These are phyloP conservation scores for Flaveria linearis DNA, from an alignment of 129 eudicot genomes.

Conservation along the genomic window DNA sequence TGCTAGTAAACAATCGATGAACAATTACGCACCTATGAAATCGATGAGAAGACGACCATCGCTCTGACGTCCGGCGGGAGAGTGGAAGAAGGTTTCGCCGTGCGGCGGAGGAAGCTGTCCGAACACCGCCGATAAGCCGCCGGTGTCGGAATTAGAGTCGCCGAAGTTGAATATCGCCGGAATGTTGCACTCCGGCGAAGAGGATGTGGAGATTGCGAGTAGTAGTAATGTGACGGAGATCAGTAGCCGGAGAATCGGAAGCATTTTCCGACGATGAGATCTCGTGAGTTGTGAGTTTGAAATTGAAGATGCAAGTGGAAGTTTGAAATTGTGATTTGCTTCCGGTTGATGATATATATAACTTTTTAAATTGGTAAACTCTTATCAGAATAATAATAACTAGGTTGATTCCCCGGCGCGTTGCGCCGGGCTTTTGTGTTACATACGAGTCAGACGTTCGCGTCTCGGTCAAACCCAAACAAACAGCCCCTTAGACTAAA, in stretches of 20 bases:
- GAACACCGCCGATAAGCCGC: slow-evolving; percentile 43
- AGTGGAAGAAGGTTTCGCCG: slow-evolving; percentile 47
- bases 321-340: background rate
- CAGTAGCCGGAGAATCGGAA: slow-evolving; percentile 3
- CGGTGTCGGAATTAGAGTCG: slow-evolving; percentile 62
- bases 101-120: slow-evolving; percentile 45
- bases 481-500: too few species aligned
- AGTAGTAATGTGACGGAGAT: slow-evolving; percentile 24
- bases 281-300: background rate
- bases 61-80: slow-evolving; percentile 41
- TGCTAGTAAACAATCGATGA: background rate
- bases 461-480: too few species aligned
- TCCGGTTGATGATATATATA: too few species aligned
- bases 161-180: slow-evolving; percentile 57
- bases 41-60: slow-evolving; percentile 53
- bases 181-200: slow-evolving; percentile 33
- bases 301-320: background rate
- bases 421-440: too few species aligned
- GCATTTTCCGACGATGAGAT: slow-evolving; percentile 22
- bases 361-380: too few species aligned
- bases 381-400: too few species aligned
- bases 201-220: slow-evolving; percentile 20
- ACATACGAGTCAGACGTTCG: too few species aligned
- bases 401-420: too few species aligned
- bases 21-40: slow-evolving; percentile 32